Evolutionary conservation across 768 basidiomycete species (phyloP), one percentile per base, ranked within the genome.

Genomic region (Pulveroboletus sp.): DNA sequence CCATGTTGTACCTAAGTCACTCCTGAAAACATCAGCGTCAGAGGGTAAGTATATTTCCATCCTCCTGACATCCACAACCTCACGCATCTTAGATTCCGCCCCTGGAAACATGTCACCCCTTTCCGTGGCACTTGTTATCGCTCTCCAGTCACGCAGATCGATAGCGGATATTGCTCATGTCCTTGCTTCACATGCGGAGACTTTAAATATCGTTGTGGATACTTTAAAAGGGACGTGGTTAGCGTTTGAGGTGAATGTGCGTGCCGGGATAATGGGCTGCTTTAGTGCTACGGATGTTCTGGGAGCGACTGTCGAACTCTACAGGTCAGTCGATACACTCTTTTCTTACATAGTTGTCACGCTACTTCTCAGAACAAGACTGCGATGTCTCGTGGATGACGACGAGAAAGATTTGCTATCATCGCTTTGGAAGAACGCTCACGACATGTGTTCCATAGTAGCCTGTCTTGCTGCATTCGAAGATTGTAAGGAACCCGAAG

Each of bases 401-500:
- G 40, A 64, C 6, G 77, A 79, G 16, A 71, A 70, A 41, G 71
- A 75, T 10, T 49, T 64, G 5, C 57, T 81, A 22, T 68, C 70
- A 20, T 68, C 64, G 2, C 75, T 80, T n/a, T 84, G 80, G 77
- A 72, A 73, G 55, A 75, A 76, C n/a, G 78, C 79, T 4, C 82
- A 81, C 46, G 84, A 89, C 47, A 76, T 87, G 44, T 81, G 80
- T 54, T 84, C 86, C 7, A 48, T 91, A 14, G 66, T 69, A 19
- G 79, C 85, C 0, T 81, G 76, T 51, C 76, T 78, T 54, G 67
- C 70, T 23, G 86, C 84, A 4, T 89, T 90, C 50, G 79, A 82
- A 51, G 78, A 81, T 53, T 87, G 85, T 55, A 73, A 68, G 54
- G 83, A 86, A 17, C 76, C 73, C 3, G 77, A 78, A 49, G 71